phyloP scores from a whole-genome alignment of 768 basidiomycete genomes.

The Podaxis sp. region DNA sequence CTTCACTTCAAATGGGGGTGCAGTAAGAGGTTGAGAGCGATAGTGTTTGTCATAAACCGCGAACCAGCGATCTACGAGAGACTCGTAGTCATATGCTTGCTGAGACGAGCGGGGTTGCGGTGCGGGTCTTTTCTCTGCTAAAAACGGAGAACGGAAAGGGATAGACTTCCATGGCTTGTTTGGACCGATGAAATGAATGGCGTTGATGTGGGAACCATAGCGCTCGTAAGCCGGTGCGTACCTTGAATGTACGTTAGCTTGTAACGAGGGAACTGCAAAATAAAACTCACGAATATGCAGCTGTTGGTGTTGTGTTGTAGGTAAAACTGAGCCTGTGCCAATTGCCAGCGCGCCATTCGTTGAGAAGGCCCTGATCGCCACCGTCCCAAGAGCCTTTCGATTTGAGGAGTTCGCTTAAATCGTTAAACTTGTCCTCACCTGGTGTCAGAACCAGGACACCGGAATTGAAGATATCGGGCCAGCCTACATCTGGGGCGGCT shows the following conservation, averaged over 20 bases:
- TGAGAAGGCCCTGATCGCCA: conserved; percentile 96
- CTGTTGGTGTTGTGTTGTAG: conserved; percentile 97
- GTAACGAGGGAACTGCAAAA: conserved; percentile 18
- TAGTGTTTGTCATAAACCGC: conserved; percentile 86
- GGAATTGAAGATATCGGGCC: conserved; percentile 99
- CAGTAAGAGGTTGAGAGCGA: conserved; percentile 48
- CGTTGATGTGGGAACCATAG: conserved; percentile 81
- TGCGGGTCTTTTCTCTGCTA: conserved; percentile 20
- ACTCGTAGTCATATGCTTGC: conserved; percentile 68
- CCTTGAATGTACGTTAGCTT: conserved; percentile 35
- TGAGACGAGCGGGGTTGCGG: conserved; percentile 25
- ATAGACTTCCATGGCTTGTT: conserved; percentile 92
- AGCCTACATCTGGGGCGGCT: conserved; percentile 94
- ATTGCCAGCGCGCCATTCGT: conserved; percentile 83
- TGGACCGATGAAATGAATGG: conserved; percentile 92
- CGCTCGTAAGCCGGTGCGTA: conserved; percentile 97
- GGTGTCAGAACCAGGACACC: conserved; percentile 89
- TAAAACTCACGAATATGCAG: conserved; percentile 84
- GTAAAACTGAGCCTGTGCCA: conserved; percentile 97
- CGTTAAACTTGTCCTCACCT: conserved; percentile 75
- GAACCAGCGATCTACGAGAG: conserved; percentile 89
- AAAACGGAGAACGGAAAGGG: conserved; percentile 59
- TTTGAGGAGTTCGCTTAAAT: conserved; percentile 66
- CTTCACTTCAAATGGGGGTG: conserved; percentile 54
- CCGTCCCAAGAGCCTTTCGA: conserved; percentile 92